Conservation (phyloP, 2,329 filamentous ascomycete genomes). For the Septoria linicola region DNA sequence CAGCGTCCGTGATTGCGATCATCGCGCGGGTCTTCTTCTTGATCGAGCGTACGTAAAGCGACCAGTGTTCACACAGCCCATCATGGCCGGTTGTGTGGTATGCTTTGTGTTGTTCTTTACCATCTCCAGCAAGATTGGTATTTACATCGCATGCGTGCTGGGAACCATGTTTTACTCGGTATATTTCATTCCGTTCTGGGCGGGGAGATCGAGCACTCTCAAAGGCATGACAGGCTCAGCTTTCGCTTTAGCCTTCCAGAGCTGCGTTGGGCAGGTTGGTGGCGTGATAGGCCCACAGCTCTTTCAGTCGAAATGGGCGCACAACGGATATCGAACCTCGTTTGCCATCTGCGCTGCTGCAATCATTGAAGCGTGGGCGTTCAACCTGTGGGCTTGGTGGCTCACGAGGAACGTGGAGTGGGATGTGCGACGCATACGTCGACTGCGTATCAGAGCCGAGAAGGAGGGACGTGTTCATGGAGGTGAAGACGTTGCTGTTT, state of each 20-base stretch:
- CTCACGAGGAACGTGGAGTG: constrained; percentile 44
- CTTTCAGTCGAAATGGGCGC: constrained; percentile 45
- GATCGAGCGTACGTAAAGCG: constrained; percentile 43
- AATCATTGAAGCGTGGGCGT: constrained; percentile 40
- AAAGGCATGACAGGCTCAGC: constrained; percentile 47
- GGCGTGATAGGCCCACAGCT: constrained; percentile 49
- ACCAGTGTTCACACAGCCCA: constrained; percentile 44
- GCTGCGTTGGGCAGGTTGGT: constrained; percentile 47
- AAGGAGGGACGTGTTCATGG: constrained; percentile 17
- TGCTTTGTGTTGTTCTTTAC: constrained; percentile 49
- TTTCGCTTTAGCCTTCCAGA: constrained; percentile 48
- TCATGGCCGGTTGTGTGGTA: constrained; percentile 43
- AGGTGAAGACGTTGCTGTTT: constrained; percentile 22
- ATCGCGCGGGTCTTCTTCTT: constrained; percentile 41
- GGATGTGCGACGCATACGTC: constrained; percentile 36
- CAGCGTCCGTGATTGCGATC: constrained; percentile 24
- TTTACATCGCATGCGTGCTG: constrained; percentile 48
- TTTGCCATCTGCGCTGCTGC: constrained; percentile 42
- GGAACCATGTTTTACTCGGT: constrained; percentile 46
- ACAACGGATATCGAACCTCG: constrained; percentile 43
- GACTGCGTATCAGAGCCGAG: constrained; percentile 20
- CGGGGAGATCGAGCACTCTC: constrained; percentile 45
- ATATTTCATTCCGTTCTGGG: constrained; percentile 51
- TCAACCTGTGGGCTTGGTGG: constrained; percentile 45
- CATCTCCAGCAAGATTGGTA: constrained; percentile 40